Evolutionary conservation across 2,329 filamentous ascomycete genomes (phyloP).

Genomic region (Fusarium siculi): DNA sequence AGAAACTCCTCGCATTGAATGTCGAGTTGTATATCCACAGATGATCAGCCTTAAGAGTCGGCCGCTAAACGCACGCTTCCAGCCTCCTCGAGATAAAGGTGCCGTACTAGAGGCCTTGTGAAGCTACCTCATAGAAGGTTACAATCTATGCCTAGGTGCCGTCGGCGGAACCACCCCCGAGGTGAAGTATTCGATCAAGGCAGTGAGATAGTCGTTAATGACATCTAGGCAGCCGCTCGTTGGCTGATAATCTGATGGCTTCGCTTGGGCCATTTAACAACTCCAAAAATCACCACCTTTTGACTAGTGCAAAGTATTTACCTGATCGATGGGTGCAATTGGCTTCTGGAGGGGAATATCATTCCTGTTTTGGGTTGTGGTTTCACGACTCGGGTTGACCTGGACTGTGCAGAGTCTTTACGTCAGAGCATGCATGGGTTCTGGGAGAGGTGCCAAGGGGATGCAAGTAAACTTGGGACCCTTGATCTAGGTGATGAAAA

Average conservation of each 20-base stretch:
- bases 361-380: conserved; percentile 15
- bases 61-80: conserved; percentile 5
- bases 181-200: not conserved
- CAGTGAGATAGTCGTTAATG: conserved; percentile 8
- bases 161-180: conserved; percentile 3
- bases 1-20: not conserved
- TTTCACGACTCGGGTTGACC: conserved; percentile 16
- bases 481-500: not conserved
- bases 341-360: not conserved
- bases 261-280: not conserved
- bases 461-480: not conserved
- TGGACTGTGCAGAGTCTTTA: conserved; percentile 26
- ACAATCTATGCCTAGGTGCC: not conserved
- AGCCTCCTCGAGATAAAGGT: conserved; percentile 6
- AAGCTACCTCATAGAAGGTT: not conserved
- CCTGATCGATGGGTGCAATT: conserved; percentile 1
- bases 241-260: conserved; percentile 4
- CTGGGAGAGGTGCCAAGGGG: not conserved
- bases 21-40: conserved; percentile 1
- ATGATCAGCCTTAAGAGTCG: conserved; percentile 4
- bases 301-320: conserved; percentile 17
- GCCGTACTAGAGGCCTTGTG: not conserved
- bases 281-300: conserved; percentile 25
- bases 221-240: conserved; percentile 20
- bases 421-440: conserved; percentile 21